Evolutionary conservation across 1,284 basidiomycete species (phyloP).

Genomic region (Ceratobasidium sp.): DNA sequence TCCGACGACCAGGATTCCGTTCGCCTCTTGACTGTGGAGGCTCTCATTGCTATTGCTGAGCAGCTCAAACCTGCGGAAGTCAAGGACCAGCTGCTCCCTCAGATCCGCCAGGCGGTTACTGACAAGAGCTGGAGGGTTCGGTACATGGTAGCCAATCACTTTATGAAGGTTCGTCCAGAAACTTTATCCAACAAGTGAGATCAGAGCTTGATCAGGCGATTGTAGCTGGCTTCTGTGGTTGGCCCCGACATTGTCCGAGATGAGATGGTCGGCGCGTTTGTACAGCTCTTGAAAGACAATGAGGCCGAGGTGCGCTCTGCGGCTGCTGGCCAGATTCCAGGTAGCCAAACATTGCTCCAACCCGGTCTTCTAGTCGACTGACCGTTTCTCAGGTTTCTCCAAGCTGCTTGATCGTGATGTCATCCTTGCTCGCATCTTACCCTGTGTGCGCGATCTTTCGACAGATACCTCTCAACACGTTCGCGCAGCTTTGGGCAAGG

Average conservation of each 20-base stretch:
- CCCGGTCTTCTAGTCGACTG: not conserved
- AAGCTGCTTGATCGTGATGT: slow-evolving; percentile 94
- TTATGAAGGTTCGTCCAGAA: slow-evolving; percentile 82
- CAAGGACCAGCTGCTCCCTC: slow-evolving; percentile 88
- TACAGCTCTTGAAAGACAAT: slow-evolving; percentile 95
- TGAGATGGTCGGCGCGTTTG: slow-evolving; percentile 92
- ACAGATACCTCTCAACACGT: slow-evolving; percentile 97
- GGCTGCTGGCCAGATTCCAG: slow-evolving; percentile 94
- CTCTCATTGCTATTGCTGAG: slow-evolving; percentile 91
- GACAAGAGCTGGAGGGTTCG: slow-evolving; percentile 99
- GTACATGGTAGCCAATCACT: slow-evolving; percentile 99
- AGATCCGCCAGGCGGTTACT: slow-evolving; percentile 85
- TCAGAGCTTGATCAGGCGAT: slow-evolving; percentile 28
- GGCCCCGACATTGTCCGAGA: slow-evolving; percentile 92
- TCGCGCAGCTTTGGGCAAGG: slow-evolving; percentile 93
- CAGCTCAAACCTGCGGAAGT: slow-evolving; percentile 86
- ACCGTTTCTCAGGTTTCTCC: slow-evolving; percentile 79
- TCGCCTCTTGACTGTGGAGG: slow-evolving; percentile 93
- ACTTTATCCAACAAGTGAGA: slow-evolving; percentile 20
- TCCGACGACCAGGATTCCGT: slow-evolving; percentile 99
- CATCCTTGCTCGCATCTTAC: slow-evolving; percentile 91
- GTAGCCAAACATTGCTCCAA: slow-evolving; percentile 55
- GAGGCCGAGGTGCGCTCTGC: slow-evolving; percentile 99
- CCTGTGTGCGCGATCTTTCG: slow-evolving; percentile 95
- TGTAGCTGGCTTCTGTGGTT: slow-evolving; percentile 87